Base-by-base conservation (phyloP, 108 stramenopile genomes). In the Cyclotella atomus region DNA sequence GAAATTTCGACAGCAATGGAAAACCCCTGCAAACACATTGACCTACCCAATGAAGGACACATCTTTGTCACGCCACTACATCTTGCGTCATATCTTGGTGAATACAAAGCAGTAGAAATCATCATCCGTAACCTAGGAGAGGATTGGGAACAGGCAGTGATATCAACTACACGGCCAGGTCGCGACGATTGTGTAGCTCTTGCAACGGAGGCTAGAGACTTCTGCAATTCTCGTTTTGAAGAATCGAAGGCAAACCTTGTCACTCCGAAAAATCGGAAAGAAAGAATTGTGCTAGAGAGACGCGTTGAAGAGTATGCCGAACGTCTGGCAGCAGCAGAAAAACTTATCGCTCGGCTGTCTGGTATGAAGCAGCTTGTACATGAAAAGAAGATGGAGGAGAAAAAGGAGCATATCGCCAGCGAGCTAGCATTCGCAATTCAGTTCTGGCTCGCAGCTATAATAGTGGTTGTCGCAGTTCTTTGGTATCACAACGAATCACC, bases 71-170 rank as follows among this genome's bases (percentile, higher is more conserved):
- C 66, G 9, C 66, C 66, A 4, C 53, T 69, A 2, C 35, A 41
- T 33, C 34, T 69, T 56, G 68, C 68, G 19, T 69, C 54, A 5
- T 69, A 69, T 28, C 53, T 69, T 9, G 68, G 68, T 12, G 68
- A 69, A 12, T 35, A 56, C 20, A 38, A 23, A 43, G 68, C 68
- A 0, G 68, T 34, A n/a, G 38, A 69, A 32, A 36, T 69, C 20
- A 34, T 69, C 7, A 54, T 69, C 23, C 30, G n/a, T 36, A 41
- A 20, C 15, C 3, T 38, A 0, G 68, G 53, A 2, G 53, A 56
- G 21, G n/a, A 43, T 6, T 69, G 68, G 68, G 24, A 2, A 35
- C 53, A 69, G 2, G 68, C 30, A 1, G 33, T 69, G 25, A 7
- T 56, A 8, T n/a, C 45, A 8, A 46, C 15, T 55, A 38, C 50